These are phyloP conservation scores for Cetradonia linearis DNA, from an alignment of 495 filamentous ascomycete species.

Conservation along the genomic window DNA sequence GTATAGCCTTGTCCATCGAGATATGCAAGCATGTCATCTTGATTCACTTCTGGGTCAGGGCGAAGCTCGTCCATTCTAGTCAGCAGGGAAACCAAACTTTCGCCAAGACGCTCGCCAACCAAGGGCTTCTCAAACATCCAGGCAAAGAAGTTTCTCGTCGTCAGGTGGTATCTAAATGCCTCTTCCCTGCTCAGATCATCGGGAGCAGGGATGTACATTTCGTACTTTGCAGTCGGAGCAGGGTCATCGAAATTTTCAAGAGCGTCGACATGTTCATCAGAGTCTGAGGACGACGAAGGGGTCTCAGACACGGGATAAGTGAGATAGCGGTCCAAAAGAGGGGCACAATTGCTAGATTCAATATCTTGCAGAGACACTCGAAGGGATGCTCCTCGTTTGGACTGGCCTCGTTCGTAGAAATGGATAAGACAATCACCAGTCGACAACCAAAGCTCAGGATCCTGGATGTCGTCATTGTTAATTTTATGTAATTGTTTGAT, in stretches of 20 bases:
- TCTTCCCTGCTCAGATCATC: constrained; percentile 37
- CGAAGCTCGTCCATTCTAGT: constrained; percentile 49
- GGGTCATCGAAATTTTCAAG: constrained; percentile 22
- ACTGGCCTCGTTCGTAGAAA: constrained; percentile 49
- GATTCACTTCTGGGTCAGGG: constrained; percentile 36
- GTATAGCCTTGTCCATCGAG: constrained; percentile 51
- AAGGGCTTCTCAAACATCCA: constrained; percentile 50
- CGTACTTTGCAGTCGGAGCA: constrained; percentile 29
- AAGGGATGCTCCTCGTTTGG: constrained; percentile 50
- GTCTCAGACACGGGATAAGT: constrained; percentile 25
- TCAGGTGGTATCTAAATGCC: constrained; percentile 46
- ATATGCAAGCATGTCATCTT: constrained; percentile 44
- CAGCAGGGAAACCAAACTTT: constrained; percentile 45
- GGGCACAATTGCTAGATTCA: constrained; percentile 39
- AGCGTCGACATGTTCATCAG: constrained; percentile 18
- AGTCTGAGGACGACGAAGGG: constrained; percentile 14
- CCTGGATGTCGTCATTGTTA: constrained; percentile 31
- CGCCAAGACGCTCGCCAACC: constrained; percentile 49
- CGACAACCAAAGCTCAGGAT: constrained; percentile 53
- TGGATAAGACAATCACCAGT: constrained; percentile 54
- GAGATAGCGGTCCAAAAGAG: constrained; percentile 43
- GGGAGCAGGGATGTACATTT: constrained; percentile 56
- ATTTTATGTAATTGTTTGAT: constrained; percentile 2
- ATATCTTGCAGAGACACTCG: constrained; percentile 43
- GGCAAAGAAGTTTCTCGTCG: constrained; percentile 60